Conservation (phyloP, 2,329 filamentous ascomycete genomes). For the Thelonectria rubi region DNA sequence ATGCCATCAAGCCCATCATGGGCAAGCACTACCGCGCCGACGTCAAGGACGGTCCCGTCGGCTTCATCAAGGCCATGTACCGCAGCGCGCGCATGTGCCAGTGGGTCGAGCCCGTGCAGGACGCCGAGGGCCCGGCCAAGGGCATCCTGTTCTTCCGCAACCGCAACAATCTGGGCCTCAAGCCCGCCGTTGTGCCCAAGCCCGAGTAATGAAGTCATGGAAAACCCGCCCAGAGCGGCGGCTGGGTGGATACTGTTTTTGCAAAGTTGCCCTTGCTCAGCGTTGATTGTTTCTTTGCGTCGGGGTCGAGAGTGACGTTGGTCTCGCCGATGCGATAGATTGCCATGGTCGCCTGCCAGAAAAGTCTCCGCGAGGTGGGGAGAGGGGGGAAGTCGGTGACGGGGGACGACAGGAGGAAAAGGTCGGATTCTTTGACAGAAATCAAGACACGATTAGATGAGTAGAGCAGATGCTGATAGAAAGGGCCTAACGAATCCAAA, state of each 20-base stretch:
- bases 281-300: conserved; percentile 22
- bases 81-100: conserved; percentile 87
- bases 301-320: conserved; percentile 2
- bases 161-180: conserved; percentile 82
- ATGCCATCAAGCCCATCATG: conserved; percentile 96
- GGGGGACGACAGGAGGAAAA: conserved; percentile 5
- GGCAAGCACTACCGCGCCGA: conserved; percentile 93
- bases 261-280: conserved; percentile 15
- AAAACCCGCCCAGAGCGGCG: neutral
- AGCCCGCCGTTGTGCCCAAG: conserved; percentile 42
- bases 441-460: conserved; percentile 22
- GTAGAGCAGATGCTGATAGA: conserved; percentile 26
- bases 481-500: conserved; percentile 16
- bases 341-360: conserved; percentile 1
- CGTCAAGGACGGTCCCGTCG: conserved; percentile 76
- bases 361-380: neutral
- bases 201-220: conserved; percentile 19
- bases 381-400: neutral
- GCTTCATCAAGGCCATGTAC: conserved; percentile 88
- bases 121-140: conserved; percentile 80
- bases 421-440: conserved; percentile 2
- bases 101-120: conserved; percentile 94
- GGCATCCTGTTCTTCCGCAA: conserved; percentile 96
- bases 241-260: conserved; percentile 17
- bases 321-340: conserved; percentile 10